Evolutionary conservation across 495 filamentous ascomycete species (phyloP).

Genomic region (Pseudotulostoma volvatum): DNA sequence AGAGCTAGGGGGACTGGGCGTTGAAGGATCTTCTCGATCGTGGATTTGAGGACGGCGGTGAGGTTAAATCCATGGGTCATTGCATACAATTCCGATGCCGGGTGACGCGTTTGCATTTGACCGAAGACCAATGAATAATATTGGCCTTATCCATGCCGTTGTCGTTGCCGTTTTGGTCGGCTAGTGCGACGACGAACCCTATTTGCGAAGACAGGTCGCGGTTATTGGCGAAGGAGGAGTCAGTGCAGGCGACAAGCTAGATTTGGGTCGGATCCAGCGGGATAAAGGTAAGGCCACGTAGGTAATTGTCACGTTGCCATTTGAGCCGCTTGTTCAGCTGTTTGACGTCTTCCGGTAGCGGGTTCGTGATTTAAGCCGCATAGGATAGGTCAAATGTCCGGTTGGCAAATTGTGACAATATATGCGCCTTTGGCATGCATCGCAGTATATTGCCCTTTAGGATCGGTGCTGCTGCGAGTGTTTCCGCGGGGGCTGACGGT

Average conservation of each 20-base stretch:
- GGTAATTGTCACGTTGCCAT: not conserved
- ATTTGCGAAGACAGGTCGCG: slow-evolving; percentile 6
- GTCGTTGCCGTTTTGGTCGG: too few species aligned
- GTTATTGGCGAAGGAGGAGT: slow-evolving; percentile 9
- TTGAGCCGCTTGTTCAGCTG: not conserved
- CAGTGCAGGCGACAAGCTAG: slow-evolving; percentile 4
- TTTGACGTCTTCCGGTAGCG: not conserved
- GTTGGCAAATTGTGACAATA: not conserved
- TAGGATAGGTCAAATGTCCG: not conserved
- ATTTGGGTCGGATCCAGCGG: not conserved
- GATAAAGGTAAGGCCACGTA: not conserved
- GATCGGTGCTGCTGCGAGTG: too few species aligned
- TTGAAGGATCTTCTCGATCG: not conserved
- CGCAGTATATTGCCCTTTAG: too few species aligned
- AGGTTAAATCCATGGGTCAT: slow-evolving; percentile 2
- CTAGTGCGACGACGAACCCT: slow-evolving; percentile 5
- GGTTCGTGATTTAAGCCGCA: not conserved
- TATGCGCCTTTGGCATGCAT: not conserved
- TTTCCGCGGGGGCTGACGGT: too few species aligned
- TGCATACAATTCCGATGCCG: not conserved
- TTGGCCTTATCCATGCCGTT: too few species aligned
- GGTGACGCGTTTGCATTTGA: slow-evolving; percentile 8
- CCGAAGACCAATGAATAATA: slow-evolving; percentile 5
- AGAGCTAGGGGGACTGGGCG: not conserved
- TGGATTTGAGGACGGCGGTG: not conserved